Percentiles rank a stretch among this genome's conserved stretches.
phyloP scores from a whole-genome alignment of 2,329 filamentous ascomycete genomes.

The Colletotrichum simmondsii region DNA sequence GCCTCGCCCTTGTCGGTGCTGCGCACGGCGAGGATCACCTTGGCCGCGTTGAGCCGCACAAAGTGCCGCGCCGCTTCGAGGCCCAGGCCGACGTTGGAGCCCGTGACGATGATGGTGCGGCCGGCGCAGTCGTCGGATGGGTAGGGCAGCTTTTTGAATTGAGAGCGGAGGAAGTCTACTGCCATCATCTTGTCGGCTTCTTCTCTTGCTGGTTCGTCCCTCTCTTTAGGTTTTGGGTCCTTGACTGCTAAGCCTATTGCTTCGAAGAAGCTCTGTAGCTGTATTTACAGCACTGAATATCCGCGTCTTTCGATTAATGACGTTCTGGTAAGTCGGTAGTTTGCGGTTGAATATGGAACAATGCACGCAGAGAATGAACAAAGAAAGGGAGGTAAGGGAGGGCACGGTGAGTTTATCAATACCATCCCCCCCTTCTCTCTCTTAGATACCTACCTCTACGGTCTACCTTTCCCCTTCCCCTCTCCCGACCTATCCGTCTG shows the following conservation, averaged over 20 bases:
- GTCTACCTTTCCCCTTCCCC: not conserved
- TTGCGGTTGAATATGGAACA: not conserved
- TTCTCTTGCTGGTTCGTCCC: not conserved
- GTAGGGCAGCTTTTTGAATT: constrained; percentile 43
- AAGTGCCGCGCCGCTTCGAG: constrained; percentile 55
- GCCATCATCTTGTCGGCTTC: constrained; percentile 10
- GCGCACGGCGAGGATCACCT: constrained; percentile 56
- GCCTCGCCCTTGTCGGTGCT: constrained; percentile 51
- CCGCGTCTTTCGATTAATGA: not conserved
- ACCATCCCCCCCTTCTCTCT: not conserved
- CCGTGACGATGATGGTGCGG: constrained; percentile 53
- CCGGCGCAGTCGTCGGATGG: constrained; percentile 46
- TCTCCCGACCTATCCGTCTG: not conserved
- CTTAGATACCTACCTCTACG: not conserved
- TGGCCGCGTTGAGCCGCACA: constrained; percentile 48
- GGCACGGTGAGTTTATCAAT: constrained; percentile 18
- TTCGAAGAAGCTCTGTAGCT: not conserved
- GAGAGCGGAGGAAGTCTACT: constrained; percentile 32
- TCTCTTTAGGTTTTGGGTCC: not conserved
- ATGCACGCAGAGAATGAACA: not conserved
- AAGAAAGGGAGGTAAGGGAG: not conserved
- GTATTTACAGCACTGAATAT: not conserved
- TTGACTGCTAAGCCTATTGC: not conserved
- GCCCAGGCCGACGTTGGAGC: constrained; percentile 55
- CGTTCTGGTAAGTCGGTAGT: not conserved